Conservation (phyloP, 164 flowering plant species). For the Magnolia kwangsiensis region DNA sequence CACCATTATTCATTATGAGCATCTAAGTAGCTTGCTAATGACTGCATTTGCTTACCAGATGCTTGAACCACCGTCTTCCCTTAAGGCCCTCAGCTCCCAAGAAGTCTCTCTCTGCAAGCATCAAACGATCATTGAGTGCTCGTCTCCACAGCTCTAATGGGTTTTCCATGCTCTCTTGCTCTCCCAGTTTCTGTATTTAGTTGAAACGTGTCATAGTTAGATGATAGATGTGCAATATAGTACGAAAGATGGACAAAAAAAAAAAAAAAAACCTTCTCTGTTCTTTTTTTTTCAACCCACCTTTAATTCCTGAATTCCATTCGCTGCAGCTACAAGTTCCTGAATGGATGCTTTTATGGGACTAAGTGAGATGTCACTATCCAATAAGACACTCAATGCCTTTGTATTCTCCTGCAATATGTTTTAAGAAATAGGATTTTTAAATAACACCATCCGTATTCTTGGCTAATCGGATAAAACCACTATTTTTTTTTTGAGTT, state of each 20-base stretch:
- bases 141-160: slow-evolving; percentile 41
- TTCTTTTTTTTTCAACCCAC: slow-evolving; percentile 29
- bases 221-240: neutral
- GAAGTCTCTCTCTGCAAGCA: slow-evolving; percentile 93
- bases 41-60: slow-evolving; percentile 52
- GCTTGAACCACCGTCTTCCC: slow-evolving; percentile 86
- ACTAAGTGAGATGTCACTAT: slow-evolving; percentile 35
- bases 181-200: slow-evolving; percentile 46
- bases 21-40: neutral
- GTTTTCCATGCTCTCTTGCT: slow-evolving; percentile 25
- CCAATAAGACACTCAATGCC: slow-evolving; percentile 40
- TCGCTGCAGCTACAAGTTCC: slow-evolving; percentile 51
- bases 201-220: neutral
- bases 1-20: too few species aligned
- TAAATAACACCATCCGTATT: too few species aligned
- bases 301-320: slow-evolving; percentile 50
- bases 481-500: neutral
- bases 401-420: slow-evolving; percentile 47
- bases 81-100: slow-evolving; percentile 70
- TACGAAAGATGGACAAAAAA: neutral
- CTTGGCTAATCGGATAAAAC: neutral
- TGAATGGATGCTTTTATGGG: slow-evolving; percentile 50
- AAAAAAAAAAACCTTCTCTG: neutral
- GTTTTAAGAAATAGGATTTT: neutral
- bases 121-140: slow-evolving; percentile 71